Evolutionary conservation across 78 protist genomes (phyloP).

Genomic region (Salpingoeca rosetta): DNA sequence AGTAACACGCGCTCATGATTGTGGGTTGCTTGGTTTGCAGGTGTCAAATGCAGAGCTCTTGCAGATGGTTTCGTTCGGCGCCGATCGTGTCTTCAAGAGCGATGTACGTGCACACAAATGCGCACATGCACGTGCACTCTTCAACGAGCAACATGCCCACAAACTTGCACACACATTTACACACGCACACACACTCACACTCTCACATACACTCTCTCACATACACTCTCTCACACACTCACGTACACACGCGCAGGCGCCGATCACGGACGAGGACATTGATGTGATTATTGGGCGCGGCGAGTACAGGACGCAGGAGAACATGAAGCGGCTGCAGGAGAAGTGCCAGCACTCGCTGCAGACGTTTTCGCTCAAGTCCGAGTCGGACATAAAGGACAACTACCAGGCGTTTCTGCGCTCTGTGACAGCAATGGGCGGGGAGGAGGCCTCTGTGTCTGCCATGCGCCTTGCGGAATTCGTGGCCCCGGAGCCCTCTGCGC

Average conservation of each 20-base stretch:
- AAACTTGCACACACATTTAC: conserved; percentile 44
- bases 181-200: conserved; percentile 65
- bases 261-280: conserved; percentile 64
- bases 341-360: too few species aligned
- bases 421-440: too few species aligned
- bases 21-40: neutral
- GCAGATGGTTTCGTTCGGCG: neutral
- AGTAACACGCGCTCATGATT: neutral
- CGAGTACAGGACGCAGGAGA: conserved; percentile 20
- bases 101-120: neutral
- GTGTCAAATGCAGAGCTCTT: neutral
- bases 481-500: too few species aligned
- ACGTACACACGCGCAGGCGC: conserved; percentile 31
- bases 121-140: neutral
- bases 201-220: conserved; percentile 11
- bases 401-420: too few species aligned
- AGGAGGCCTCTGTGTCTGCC: too few species aligned
- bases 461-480: too few species aligned
- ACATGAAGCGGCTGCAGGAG: conserved; percentile 6
- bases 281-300: conserved; percentile 52
- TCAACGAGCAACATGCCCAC: neutral
- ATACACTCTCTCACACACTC: too few species aligned
- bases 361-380: too few species aligned
- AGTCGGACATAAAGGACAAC: too few species aligned
- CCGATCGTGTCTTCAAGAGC: neutral